These are phyloP conservation scores for Diaporthe vexans DNA, from an alignment of 2,329 filamentous ascomycete species.

Conservation along the genomic window DNA sequence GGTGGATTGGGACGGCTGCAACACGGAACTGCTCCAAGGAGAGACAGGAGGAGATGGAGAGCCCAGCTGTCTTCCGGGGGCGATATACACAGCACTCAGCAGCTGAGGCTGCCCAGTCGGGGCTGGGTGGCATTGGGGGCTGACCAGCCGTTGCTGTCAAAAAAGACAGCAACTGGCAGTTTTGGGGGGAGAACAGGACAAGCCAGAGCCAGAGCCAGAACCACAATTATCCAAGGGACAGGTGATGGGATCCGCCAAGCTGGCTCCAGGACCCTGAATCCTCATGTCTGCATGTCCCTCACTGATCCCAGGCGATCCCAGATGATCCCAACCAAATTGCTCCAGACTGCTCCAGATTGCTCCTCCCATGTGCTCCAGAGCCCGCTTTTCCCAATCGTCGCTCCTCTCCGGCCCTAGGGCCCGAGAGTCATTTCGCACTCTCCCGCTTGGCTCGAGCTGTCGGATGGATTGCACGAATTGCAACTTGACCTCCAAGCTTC, in stretches of 20 bases:
- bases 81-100: background rate
- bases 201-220: background rate
- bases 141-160: background rate
- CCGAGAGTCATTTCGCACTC: slow-evolving; percentile 18
- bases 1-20: background rate
- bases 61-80: background rate
- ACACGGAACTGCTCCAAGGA: background rate
- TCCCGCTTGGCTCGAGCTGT: slow-evolving; percentile 24
- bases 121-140: background rate
- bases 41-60: background rate
- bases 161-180: background rate
- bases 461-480: slow-evolving; percentile 17
- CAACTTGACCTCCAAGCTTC: slow-evolving; percentile 21
- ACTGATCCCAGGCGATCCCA: slow-evolving; percentile 22
- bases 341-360: slow-evolving; percentile 17
- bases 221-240: background rate
- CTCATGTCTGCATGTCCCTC: slow-evolving; percentile 6
- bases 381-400: slow-evolving; percentile 28
- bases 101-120: background rate
- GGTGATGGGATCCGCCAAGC: slow-evolving; percentile 2
- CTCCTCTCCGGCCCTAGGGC: slow-evolving; percentile 29
- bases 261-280: slow-evolving; percentile 32
- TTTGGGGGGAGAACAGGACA: background rate
- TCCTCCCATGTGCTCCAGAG: slow-evolving; percentile 28
- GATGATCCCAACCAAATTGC: slow-evolving; percentile 30